These are phyloP conservation scores for Dothistroma pini DNA, from an alignment of 2,329 filamentous ascomycete species.

Conservation along the genomic window DNA sequence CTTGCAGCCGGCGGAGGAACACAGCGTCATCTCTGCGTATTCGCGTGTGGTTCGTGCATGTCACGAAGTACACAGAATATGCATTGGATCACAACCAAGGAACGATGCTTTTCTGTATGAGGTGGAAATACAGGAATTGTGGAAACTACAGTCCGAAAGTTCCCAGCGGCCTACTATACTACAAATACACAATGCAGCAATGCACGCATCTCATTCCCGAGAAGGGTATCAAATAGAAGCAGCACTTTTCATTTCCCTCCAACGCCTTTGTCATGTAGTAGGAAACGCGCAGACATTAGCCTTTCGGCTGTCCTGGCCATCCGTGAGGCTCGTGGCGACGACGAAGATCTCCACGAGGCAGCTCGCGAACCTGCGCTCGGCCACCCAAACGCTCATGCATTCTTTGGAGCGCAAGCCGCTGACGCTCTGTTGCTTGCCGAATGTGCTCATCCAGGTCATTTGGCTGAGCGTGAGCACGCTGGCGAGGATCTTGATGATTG, in stretches of 20 bases:
- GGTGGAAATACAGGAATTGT: no score
- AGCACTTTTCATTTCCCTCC: neutral
- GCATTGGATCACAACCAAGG: no score
- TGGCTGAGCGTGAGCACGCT: neutral
- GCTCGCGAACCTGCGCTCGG: neutral
- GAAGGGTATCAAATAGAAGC: neutral
- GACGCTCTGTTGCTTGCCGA: neutral
- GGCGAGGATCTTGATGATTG: neutral
- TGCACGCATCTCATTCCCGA: neutral
- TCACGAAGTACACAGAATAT: neutral
- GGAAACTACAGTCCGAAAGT: neutral
- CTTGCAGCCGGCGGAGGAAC: neutral
- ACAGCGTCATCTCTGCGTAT: neutral
- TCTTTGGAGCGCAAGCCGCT: conserved; percentile 5
- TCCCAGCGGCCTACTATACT: neutral
- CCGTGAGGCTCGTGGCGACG: conserved; percentile 5
- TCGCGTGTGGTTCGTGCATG: neutral
- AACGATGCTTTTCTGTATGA: no score
- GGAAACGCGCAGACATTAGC: neutral
- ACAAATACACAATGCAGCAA: neutral
- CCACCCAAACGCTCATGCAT: conserved; percentile 9
- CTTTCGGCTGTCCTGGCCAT: conserved; percentile 8
- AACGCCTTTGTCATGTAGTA: neutral
- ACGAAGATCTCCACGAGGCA: conserved; percentile 6
- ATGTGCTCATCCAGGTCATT: neutral